Evolutionary conservation across 1,139 yeast species (phyloP).

Genomic region (Chernovozyma aurita): DNA sequence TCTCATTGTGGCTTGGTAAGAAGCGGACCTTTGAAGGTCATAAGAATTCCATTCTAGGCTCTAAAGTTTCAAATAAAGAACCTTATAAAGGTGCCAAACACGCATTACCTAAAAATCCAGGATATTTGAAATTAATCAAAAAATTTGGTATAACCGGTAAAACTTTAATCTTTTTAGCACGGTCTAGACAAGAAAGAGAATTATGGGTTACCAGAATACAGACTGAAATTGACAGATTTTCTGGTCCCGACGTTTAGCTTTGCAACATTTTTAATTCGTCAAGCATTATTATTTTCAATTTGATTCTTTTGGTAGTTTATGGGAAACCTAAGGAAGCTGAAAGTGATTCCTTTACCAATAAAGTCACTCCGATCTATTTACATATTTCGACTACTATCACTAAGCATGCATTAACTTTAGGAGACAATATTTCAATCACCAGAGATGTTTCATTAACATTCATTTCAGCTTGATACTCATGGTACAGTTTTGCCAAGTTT

Average conservation of each 20-base stretch:
- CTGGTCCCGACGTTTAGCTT: slow-evolving; percentile 6
- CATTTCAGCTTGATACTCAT: too few relatives aligned
- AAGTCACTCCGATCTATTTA: too few relatives aligned
- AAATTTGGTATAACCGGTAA: slow-evolving; percentile 67
- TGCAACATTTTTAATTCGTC: too few relatives aligned
- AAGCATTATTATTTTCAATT: too few relatives aligned
- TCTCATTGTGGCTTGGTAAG: slow-evolving; percentile 79
- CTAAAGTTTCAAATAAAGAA: not conserved
- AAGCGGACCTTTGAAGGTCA: slow-evolving; percentile 40
- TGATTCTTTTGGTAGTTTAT: too few relatives aligned
- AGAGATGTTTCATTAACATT: slow-evolving; percentile 3
- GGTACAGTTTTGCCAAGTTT: not conserved
- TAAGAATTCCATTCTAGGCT: slow-evolving; percentile 6
- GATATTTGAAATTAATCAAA: slow-evolving; percentile 37
- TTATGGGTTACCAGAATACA: slow-evolving; percentile 69
- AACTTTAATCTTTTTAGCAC: slow-evolving; percentile 69
- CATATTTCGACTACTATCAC: too few relatives aligned
- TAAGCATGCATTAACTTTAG: too few relatives aligned
- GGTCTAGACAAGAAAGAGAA: slow-evolving; percentile 81
- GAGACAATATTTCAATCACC: too few relatives aligned
- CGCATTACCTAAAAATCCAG: slow-evolving; percentile 31
- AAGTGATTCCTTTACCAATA: too few relatives aligned
- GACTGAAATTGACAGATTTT: slow-evolving; percentile 59
- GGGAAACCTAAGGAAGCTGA: too few relatives aligned
- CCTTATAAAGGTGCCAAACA: slow-evolving; percentile 3